phyloP scores from a whole-genome alignment of 306 rosid species.

The Senna siamea region DNA sequence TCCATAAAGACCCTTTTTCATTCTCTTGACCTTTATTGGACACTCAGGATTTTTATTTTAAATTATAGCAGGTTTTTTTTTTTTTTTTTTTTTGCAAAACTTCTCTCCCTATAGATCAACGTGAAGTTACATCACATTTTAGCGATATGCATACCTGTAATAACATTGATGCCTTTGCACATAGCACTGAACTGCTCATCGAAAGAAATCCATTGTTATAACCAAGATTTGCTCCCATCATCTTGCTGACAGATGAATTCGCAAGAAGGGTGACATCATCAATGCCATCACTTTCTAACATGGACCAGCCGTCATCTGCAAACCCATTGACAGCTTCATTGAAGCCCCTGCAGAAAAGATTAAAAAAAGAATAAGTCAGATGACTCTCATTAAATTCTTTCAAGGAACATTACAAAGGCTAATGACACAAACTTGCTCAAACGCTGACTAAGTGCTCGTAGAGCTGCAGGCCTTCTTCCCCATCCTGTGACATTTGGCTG shows the following conservation, averaged over 20 bases:
- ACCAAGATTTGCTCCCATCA: constrained; percentile 72
- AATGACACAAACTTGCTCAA: constrained; percentile 72
- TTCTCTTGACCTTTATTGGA: neutral
- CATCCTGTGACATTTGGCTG: constrained; percentile 91
- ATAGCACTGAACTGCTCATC: constrained; percentile 69
- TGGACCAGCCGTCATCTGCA: constrained; percentile 93
- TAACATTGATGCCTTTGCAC: constrained; percentile 98
- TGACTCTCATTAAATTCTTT: neutral
- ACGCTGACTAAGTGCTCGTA: constrained; percentile 84
- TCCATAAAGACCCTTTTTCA: neutral
- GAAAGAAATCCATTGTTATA: constrained; percentile 81
- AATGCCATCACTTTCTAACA: constrained; percentile 91
- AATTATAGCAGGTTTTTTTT: too few species aligned
- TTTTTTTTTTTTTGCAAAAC: too few species aligned
- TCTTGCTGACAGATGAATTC: constrained; percentile 86
- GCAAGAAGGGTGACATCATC: constrained; percentile 95
- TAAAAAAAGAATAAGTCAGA: neutral
- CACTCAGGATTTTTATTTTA: too few species aligned
- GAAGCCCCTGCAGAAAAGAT: constrained; percentile 70
- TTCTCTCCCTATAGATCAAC: neutral
- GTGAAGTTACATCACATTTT: neutral
- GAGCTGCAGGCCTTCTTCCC: constrained; percentile 95
- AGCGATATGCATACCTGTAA: constrained; percentile 64
- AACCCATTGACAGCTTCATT: constrained; percentile 97
- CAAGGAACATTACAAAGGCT: constrained; percentile 21